A percentile compares a stretch with the other conserved stretches of the same genome.
phyloP scores from a whole-genome alignment of 116 monocot genomes.

The Trichopus zeylanicus region DNA sequence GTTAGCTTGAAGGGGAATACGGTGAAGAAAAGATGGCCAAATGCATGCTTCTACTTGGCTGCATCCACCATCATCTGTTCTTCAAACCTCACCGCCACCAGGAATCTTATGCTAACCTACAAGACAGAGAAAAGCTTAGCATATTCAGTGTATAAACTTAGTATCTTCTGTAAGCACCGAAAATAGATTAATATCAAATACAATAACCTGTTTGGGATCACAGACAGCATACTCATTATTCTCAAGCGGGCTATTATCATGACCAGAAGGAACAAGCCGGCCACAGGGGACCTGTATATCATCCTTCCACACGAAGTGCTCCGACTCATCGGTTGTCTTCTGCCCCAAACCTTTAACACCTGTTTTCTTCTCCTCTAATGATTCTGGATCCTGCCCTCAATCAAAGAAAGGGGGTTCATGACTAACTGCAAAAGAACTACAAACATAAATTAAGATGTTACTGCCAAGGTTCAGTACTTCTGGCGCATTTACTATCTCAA shows the following conservation, averaged over 20 bases:
- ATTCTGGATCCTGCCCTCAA: constrained; percentile 28
- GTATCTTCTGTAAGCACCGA: neutral
- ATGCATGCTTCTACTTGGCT: constrained; percentile 1
- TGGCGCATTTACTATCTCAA: constrained; percentile 26
- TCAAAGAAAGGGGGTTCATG: neutral
- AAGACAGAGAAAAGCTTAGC: neutral
- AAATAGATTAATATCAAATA: neutral
- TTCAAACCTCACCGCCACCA: constrained; percentile 39
- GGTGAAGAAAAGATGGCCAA: neutral
- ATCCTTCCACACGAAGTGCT: constrained; percentile 60
- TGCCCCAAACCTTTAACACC: constrained; percentile 56
- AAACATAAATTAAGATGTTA: no score
- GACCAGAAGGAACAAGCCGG: constrained; percentile 33
- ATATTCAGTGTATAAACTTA: neutral
- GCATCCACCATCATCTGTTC: constrained; percentile 31
- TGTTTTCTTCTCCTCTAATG: constrained; percentile 44
- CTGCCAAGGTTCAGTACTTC: constrained; percentile 13
- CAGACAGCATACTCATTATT: constrained; percentile 70
- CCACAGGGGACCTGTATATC: constrained; percentile 66
- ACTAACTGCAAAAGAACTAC: neutral
- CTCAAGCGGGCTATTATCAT: constrained; percentile 46
- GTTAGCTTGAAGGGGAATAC: no score
- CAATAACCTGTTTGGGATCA: constrained; percentile 52
- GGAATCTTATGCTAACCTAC: constrained; percentile 45
- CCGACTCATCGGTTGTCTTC: constrained; percentile 57